Base-by-base conservation (phyloP, 169 alveolate species). In the Fabrea salina region DNA sequence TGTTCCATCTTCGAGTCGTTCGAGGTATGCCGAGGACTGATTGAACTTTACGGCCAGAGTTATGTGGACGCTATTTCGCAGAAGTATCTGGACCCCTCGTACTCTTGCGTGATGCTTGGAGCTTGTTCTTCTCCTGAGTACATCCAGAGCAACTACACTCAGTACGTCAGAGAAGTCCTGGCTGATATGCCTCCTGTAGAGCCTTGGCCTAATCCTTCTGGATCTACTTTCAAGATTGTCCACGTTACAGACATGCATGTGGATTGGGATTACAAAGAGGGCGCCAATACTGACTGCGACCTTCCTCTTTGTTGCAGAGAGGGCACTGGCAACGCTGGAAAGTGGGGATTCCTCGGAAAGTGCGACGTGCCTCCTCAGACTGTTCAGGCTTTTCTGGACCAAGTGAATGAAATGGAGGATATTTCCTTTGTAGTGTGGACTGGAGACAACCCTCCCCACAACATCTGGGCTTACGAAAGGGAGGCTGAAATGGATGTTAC, bases 191-290 rank as follows among this genome's bases (percentile, higher is more conserved):
- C 82, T 2, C 40, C 37, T 44, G 8, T 57, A 32, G 76, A 70
- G 33, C 19, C 27, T 75, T 49, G 53, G 53, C 81, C 68, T 66
- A 25, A 54, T 22, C 33, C 70, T 16, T 19, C 47, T 22, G 72
- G 84, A 19, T 58, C 54, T 13, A 83, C 83, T 13, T 56, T 87
- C 61, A 91, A 79, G 72, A 53, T 90, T 27, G 57, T 92, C 8
- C 95, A 92, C 44, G 51, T 89, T 30, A 83, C 93, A 33, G 96
- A 92, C 82, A 22, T 89, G 7, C 96, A 92, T 74, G 50, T 82
- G 22, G 96, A 92, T 71, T 47, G 71, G n/a, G 64, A 82, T 4
- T 92, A 89, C 67, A 49, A 64, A 27, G 83, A 57, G 30, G 93
- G 93, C 4, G 59, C 88, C 7, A 56, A 47, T 27, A 64, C 83